Conservation (phyloP, 148 eudicot genomes). For the Rhododendron ovatum region DNA sequence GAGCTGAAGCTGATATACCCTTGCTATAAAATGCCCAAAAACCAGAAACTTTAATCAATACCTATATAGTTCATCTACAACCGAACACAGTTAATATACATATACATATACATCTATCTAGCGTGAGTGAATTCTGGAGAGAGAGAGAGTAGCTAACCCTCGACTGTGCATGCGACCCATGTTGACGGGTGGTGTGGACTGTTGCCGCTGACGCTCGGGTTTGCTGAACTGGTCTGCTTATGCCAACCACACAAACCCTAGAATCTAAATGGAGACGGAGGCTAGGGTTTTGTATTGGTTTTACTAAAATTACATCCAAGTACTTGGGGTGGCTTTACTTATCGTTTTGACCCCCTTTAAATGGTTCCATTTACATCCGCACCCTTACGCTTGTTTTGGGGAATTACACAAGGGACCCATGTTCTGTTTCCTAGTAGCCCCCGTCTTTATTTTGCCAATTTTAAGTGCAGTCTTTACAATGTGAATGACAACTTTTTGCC, state of each 20-base stretch:
- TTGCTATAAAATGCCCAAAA: constrained; percentile 8
- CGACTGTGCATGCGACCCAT: constrained; percentile 30
- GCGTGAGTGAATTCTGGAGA: neutral
- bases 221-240: neutral
- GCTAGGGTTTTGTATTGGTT: constrained; percentile 4
- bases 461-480: too few relatives aligned
- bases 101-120: too few relatives aligned
- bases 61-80: neutral
- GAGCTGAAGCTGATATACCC: constrained; percentile 34
- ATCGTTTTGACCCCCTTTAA: neutral
- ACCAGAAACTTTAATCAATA: neutral
- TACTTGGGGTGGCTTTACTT: neutral
- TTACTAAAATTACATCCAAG: neutral
- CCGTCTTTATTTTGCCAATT: neutral
- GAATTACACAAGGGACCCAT: neutral
- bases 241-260: neutral
- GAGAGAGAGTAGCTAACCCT: constrained; percentile 8
- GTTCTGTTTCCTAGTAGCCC: neutral
- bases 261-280: neutral
- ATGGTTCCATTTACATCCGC: neutral
- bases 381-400: neutral
- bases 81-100: neutral
- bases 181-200: neutral
- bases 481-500: neutral
- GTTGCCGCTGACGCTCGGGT: neutral